A percentile compares a stretch with the other conserved stretches of the same genome.
Conservation (phyloP, 139 green algal species). For the Asterochloris erici region DNA sequence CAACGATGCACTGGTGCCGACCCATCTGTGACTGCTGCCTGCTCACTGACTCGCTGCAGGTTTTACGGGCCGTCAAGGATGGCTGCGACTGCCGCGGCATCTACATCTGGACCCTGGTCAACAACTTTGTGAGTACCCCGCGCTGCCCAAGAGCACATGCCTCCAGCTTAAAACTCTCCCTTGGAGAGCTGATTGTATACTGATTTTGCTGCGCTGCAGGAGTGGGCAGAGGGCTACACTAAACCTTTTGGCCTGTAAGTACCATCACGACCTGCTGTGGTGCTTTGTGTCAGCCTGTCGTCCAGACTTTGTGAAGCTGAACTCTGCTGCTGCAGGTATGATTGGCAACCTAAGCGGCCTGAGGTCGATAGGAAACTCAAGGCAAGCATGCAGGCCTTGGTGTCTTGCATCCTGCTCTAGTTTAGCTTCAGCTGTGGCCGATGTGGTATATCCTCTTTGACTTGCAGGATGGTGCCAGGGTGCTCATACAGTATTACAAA, state of each 20-base stretch:
- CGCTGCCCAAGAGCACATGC: neutral
- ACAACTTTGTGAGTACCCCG: constrained; percentile 38
- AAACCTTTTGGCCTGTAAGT: constrained; percentile 13
- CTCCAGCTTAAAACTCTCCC: neutral
- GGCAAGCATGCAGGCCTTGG: too few species aligned
- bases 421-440: too few species aligned
- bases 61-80: constrained; percentile 46
- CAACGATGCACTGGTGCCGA: too few species aligned
- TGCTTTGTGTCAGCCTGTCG: neutral
- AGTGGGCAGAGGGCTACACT: constrained; percentile 13
- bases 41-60: constrained; percentile 18
- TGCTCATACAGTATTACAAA: neutral
- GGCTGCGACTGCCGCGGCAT: constrained; percentile 62
- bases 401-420: neutral
- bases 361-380: too few species aligned
- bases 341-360: too few species aligned
- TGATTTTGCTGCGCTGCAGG: neutral
- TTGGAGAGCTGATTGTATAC: neutral
- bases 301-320: too few species aligned
- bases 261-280: neutral
- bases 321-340: too few species aligned
- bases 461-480: constrained; percentile 10
- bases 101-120: constrained; percentile 57
- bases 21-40: too few species aligned
- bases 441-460: neutral